Evolutionary conservation across 441 rosid genomes (phyloP), one percentile per base, ranked within the genome.

Genomic region (Gossypium trilobum): DNA sequence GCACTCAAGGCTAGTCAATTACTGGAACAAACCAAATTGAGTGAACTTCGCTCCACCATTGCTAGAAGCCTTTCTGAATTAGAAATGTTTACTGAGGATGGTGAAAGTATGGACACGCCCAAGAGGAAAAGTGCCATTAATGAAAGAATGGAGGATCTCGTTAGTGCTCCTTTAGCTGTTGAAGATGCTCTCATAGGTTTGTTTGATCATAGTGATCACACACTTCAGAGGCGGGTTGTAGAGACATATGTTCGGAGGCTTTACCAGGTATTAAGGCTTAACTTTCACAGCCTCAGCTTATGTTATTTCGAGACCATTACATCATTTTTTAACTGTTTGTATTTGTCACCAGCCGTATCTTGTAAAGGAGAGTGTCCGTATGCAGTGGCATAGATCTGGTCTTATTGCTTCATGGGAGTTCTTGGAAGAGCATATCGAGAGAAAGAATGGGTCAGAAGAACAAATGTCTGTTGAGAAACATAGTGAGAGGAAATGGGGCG

Each of bases 21-120:
- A 78, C 85, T 93, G 59, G 99, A 96, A 78, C 99, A 93, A 78
- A 96, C 97, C 79, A 96, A 96, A 80, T 84, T 96, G 77, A 91
- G 98, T 59, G 99, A 96, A 82, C 99, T 96, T 78, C 97, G 98
- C 73, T 96, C 98, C 51, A 87, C 81, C 83, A 96, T 96, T 79
- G 99, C 99, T 51, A 86, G 99, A 87, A 96, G 92, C 84, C 96
- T 96, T 74, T 96, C 99, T 44, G 99, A 93, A 80, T 78, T 96
- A 73, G 99, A 96, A 83, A 96, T 96, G 99, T 93, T 96, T 80
- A 96, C 97, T 4, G 99, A 93, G 86, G 98, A 96, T 81, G 98
- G 98, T 75, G 99, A 93, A 85, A 88, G 73, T 83, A 89, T 93
- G 97, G 99, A 96, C 81, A 96, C 97, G 78, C 98, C 98, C 33